Percentiles rank a stretch among this genome's conserved stretches.
Evolutionary conservation across 164 flowering plant species (phyloP).

Genomic region (Berberis thunbergii): DNA sequence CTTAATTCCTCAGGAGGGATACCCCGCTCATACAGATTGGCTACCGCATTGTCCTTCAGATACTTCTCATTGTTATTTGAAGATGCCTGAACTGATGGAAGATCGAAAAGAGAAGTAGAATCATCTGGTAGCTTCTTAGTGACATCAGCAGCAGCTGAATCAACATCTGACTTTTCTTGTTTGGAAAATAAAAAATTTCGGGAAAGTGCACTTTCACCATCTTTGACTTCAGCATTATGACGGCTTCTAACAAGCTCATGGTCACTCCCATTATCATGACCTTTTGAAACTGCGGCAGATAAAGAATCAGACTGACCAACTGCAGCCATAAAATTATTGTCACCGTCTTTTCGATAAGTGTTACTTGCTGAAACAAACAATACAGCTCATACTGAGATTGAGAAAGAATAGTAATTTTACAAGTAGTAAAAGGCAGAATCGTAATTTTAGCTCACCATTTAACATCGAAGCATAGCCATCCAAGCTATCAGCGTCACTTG

Average conservation of each 20-base stretch:
- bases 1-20: constrained; percentile 61
- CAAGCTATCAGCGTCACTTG: constrained; percentile 14
- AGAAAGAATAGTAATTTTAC: neutral
- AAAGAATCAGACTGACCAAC: constrained; percentile 7
- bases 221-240: constrained; percentile 14
- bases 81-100: constrained; percentile 21
- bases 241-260: constrained; percentile 13
- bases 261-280: constrained; percentile 5
- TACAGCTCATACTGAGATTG: neutral
- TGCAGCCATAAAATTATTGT: constrained; percentile 5
- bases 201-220: constrained; percentile 12
- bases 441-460: constrained; percentile 17
- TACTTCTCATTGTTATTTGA: neutral
- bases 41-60: constrained; percentile 6
- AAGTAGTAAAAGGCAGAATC: neutral
- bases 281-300: constrained; percentile 6
- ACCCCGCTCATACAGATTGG: constrained; percentile 19
- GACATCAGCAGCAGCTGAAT: constrained; percentile 14
- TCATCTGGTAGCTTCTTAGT: constrained; percentile 28
- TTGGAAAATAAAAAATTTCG: constrained; percentile 12
- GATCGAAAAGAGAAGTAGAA: constrained; percentile 27
- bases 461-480: constrained; percentile 3
- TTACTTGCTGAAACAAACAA: constrained; percentile 20
- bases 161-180: constrained; percentile 15
- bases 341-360: constrained; percentile 11